Evolutionary conservation across 768 basidiomycete species (phyloP).

Genomic region (Collybiopsis luxurians): DNA sequence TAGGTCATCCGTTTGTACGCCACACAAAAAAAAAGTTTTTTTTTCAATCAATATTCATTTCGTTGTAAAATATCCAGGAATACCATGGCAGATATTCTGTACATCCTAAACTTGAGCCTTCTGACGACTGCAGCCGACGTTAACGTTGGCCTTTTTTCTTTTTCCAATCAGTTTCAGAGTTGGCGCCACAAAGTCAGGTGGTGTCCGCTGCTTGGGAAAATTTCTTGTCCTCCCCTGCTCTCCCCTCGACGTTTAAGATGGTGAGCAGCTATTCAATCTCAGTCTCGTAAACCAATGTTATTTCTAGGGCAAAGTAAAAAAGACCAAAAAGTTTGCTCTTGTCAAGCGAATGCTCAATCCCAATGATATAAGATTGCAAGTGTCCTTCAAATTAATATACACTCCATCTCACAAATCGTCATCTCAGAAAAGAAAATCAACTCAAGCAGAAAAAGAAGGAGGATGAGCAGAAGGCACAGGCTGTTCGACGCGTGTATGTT

Average conservation of each 20-base stretch:
- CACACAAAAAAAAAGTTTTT: too few relatives aligned
- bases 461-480: conserved; percentile 75
- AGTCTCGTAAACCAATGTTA: not conserved
- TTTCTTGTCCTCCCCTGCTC: not conserved
- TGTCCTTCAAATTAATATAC: conserved; percentile 1
- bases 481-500: conserved; percentile 74
- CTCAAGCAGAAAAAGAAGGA: conserved; percentile 85
- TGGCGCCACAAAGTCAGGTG: not conserved
- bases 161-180: too few relatives aligned
- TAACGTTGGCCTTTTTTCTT: too few relatives aligned
- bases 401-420: conserved; percentile 10
- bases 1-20: too few relatives aligned
- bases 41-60: too few relatives aligned
- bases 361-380: conserved; percentile 88
- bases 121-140: too few relatives aligned
- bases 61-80: too few relatives aligned
- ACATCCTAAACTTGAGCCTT: too few relatives aligned
- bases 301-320: conserved; percentile 86
- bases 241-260: not conserved
- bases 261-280: not conserved
- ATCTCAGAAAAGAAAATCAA: conserved; percentile 85
- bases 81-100: too few relatives aligned
- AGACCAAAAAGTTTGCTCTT: conserved; percentile 91
- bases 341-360: conserved; percentile 95
- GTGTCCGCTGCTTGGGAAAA: not conserved